These are phyloP conservation scores for Ustilago loliicola DNA, from an alignment of 1,284 basidiomycete genomes.

Conservation along the genomic window DNA sequence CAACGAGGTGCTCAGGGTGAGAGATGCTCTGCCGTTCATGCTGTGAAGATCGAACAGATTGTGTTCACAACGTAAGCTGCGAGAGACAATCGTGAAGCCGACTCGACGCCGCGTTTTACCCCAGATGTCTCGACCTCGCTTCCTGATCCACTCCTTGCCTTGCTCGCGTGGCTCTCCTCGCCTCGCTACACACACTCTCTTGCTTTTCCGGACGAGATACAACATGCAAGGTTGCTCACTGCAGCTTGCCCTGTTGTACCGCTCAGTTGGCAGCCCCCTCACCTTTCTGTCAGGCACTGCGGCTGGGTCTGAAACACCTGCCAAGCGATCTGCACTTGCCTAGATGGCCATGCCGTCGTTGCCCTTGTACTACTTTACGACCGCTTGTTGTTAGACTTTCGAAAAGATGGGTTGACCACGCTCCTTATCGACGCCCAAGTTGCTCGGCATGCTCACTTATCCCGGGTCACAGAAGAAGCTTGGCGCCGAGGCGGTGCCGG, in stretches of 20 bases:
- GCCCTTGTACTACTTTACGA: too few species aligned
- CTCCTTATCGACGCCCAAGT: not conserved
- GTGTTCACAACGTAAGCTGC: too few species aligned
- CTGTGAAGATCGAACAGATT: too few species aligned
- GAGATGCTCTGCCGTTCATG: too few species aligned
- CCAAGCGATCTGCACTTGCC: not conserved
- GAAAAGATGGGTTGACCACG: too few species aligned
- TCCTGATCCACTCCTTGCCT: not conserved
- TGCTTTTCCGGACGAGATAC: slow-evolving; percentile 7
- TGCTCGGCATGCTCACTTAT: not conserved
- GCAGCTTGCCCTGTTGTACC: not conserved
- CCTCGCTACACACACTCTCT: slow-evolving; percentile 1
- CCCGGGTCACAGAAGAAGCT: not conserved
- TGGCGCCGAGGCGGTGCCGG: not conserved
- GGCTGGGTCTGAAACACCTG: not conserved
- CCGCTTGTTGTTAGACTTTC: too few species aligned
- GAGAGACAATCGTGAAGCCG: too few species aligned
- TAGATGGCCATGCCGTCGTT: not conserved
- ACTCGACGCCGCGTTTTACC: not conserved
- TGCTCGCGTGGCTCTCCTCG: not conserved
- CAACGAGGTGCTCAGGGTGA: not conserved
- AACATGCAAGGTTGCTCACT: not conserved
- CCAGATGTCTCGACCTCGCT: not conserved
- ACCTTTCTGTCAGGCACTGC: not conserved
- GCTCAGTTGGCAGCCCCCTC: not conserved